Evolutionary conservation across 805 yeast species (phyloP), one percentile per base, ranked within the genome.

Genomic region (Starmerella roubikii): DNA sequence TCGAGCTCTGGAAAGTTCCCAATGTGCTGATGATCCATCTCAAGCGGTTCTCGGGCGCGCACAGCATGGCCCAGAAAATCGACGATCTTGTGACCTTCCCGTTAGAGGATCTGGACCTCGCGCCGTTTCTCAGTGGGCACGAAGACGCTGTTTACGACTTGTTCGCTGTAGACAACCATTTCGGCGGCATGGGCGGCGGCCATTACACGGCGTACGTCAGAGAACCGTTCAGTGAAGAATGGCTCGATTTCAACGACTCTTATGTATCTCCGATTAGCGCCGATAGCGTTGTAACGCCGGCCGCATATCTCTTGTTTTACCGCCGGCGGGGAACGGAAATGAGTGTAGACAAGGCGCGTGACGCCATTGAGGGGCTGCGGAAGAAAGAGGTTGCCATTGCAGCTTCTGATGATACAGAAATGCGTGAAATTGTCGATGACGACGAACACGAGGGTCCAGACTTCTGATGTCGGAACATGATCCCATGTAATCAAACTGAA

Each of bases 161-260:
- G 45, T 68, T 82, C 51, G 97, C 91, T 0, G 95, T 91, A 18
- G 97, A 86, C 56, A 91, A 88, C 56, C 98, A 91, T 55, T 85
- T 69, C 56, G 98, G 97, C 36, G 95, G 96, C 0, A 64, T 88
- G 16, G 96, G 97, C 0, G 97, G 97, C 4, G 97, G 98, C 2
- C 97, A 91, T 62, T 88, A 91, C 58, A 91, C 98, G 1, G 81
- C 97, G 0, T 78, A 75, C 52, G 94, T 72, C 0, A 79, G 78
- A 56, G 86, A 86, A 53, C 77, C 74, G 56, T 66, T 73, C 31
- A 20, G 16, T 11, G 93, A 82, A 52, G 66, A 73, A 41, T 91
- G 97, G 97, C 84, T 85, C 55, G 80, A 85, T 55, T 88, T 69
- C 56, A 86, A 88, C 55, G 98, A 88, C 55, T 75, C 93, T 2